Base-by-base conservation (phyloP, 148 eudicot species). In the Gaultheria prostrata region DNA sequence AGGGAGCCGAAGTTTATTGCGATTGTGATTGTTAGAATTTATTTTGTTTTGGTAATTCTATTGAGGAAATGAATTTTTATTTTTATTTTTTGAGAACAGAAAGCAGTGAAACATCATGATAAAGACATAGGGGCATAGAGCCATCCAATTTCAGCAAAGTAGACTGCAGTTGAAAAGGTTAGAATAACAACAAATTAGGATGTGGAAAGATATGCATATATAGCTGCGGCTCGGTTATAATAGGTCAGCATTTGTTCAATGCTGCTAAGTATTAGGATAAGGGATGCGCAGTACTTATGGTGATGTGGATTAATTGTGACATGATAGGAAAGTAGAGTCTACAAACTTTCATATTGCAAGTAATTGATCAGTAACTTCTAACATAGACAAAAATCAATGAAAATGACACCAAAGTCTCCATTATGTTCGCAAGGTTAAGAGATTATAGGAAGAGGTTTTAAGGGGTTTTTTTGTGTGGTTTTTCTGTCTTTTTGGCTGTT, bases 111-210 rank as follows among this genome's bases (percentile, higher is more conserved):
- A 67, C 32, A 4, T 5, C 72, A 67, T 33, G 46, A 71, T 35
- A 6, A 18, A 18, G 45, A 71, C 35, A 7, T 71, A n/a, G n/a
- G n/a, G n/a, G n/a, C n/a, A n/a, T n/a, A 21, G 3, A 74, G 49
- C 50, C 28, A 9, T 74, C 51, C 51, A 74, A 43, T 21, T 21
- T 74, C 1, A 17, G 77, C 14, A 21, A 74, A 43, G 77, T 46
- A 43, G 76, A 8, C 50, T 21, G 49, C 13, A 20, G 77, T 45
- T 39, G 77, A 74, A 46, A 43, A 21, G n/a, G 51, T 8, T 74
- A 26, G 50, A 74, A 74, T 74, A 74, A 74, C 21, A 74, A 74
- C 77, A 74, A 74, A 43, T 3, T 35, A 74, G 77, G 48, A 28
- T 18, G 77, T 74, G 28, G 77, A 74, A 74, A 39, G 18, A 32